Conservation (phyloP, 78 protist genomes). For the Kipferlia bialata region DNA sequence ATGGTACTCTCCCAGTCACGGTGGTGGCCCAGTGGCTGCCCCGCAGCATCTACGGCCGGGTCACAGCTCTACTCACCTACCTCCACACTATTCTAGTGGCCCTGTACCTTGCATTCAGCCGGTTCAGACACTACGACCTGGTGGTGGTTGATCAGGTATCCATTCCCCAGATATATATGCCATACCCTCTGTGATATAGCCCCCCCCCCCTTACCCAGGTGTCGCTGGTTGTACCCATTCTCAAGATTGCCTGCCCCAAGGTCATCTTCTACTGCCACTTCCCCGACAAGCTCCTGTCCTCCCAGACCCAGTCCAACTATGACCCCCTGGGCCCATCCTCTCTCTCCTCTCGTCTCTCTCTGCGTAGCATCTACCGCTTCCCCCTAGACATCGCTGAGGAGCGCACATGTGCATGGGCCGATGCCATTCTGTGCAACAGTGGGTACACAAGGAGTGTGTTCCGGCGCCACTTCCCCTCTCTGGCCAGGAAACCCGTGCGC, state of each 20-base stretch:
- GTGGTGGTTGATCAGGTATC: slow-evolving; percentile 20
- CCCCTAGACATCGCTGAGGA: slow-evolving; percentile 85
- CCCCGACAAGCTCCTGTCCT: slow-evolving; percentile 67
- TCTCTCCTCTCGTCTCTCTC: neutral
- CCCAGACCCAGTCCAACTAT: neutral
- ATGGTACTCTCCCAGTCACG: slow-evolving; percentile 22
- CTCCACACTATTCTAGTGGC: slow-evolving; percentile 54
- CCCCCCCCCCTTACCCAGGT: too few species aligned
- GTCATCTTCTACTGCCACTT: slow-evolving; percentile 90
- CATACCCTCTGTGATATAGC: neutral
- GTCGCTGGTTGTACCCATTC: slow-evolving; percentile 43
- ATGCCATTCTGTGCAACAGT: slow-evolving; percentile 15
- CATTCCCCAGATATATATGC: neutral
- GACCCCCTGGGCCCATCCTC: too few species aligned
- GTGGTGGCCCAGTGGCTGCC: slow-evolving; percentile 40
- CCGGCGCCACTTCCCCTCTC: neutral
- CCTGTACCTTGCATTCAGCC: slow-evolving; percentile 11
- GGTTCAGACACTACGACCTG: neutral
- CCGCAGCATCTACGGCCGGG: slow-evolving; percentile 44
- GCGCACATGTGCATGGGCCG: slow-evolving; percentile 20
- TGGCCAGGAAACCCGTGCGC: neutral
- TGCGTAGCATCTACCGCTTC: slow-evolving; percentile 46
- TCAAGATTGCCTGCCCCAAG: slow-evolving; percentile 20
- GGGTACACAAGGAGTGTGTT: neutral
- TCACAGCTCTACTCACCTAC: slow-evolving; percentile 60